A percentile compares a stretch with the other conserved stretches of the same genome.
Conservation (phyloP, 2,329 filamentous ascomycete species). For the Zymoseptoria brevis region DNA sequence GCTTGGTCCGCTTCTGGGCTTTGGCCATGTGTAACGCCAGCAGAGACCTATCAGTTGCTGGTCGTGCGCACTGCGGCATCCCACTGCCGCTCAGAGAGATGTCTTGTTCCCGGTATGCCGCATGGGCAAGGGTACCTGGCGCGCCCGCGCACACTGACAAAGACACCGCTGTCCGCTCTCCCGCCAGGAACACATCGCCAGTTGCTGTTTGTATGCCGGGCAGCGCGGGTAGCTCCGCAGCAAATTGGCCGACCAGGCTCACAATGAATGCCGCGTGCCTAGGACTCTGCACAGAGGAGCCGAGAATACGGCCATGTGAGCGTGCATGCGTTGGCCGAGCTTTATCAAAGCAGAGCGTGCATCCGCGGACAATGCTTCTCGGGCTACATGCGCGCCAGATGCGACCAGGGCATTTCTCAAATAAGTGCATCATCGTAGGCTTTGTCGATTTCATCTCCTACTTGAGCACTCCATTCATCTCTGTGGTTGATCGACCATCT, state of each 20-base stretch:
- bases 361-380: conserved; percentile 21
- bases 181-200: conserved; percentile 12
- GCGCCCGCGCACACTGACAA: conserved; percentile 14
- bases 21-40: conserved; percentile 5
- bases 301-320: conserved; percentile 20
- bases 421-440: conserved; percentile 20
- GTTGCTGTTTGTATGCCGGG: conserved; percentile 17
- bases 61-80: conserved; percentile 15
- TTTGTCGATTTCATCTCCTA: conserved; percentile 10
- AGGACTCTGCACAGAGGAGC: conserved; percentile 3
- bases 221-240: conserved; percentile 13
- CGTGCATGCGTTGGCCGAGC: conserved; percentile 21
- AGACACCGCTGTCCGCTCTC: conserved; percentile 14
- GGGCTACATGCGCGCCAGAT: conserved; percentile 16
- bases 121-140: conserved; percentile 14
- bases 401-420: conserved; percentile 20
- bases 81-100: conserved; percentile 11
- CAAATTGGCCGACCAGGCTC: conserved; percentile 5
- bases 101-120: conserved; percentile 14
- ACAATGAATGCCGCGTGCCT: conserved; percentile 15
- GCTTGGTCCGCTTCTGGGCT: conserved; percentile 2
- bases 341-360: conserved; percentile 19
- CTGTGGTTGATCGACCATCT: background rate
- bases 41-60: conserved; percentile 15
- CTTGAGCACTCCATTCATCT: conserved; percentile 5